These are phyloP conservation scores for Cyberlindnera mycetangii DNA, from an alignment of 805 yeast genomes.

Conservation along the genomic window DNA sequence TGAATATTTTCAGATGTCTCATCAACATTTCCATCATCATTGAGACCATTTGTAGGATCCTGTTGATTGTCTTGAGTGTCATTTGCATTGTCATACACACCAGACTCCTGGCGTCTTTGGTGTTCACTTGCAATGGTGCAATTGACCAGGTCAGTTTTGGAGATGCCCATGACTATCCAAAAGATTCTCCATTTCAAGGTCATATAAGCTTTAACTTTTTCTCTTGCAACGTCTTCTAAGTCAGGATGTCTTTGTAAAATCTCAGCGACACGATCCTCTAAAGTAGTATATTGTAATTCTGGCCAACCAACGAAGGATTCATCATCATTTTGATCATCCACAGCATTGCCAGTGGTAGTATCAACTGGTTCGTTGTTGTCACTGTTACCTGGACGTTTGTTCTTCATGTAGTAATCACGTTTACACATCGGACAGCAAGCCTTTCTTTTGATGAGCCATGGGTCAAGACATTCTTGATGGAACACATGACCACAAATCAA, in stretches of 20 bases:
- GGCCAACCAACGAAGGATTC: slow-evolving; percentile 26
- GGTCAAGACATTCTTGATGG: slow-evolving; percentile 76
- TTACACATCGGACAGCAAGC: slow-evolving; percentile 87
- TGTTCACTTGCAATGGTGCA: slow-evolving; percentile 41
- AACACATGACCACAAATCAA: slow-evolving; percentile 80
- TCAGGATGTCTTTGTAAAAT: slow-evolving; percentile 39
- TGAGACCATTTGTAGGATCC: neutral
- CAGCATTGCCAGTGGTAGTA: slow-evolving; percentile 14
- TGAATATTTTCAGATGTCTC: neutral
- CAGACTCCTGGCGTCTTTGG: slow-evolving; percentile 9
- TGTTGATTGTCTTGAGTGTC: neutral
- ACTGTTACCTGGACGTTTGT: slow-evolving; percentile 11
- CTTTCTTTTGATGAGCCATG: slow-evolving; percentile 72
- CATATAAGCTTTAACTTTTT: slow-evolving; percentile 34
- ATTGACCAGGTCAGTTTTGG: slow-evolving; percentile 44
- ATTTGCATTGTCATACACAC: neutral
- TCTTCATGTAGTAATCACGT: slow-evolving; percentile 50
- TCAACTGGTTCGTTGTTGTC: slow-evolving; percentile 8
- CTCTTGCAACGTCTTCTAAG: slow-evolving; percentile 44
- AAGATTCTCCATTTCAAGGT: slow-evolving; percentile 35
- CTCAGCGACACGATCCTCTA: slow-evolving; percentile 40
- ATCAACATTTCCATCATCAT: neutral
- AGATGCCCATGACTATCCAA: slow-evolving; percentile 59
- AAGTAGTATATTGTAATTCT: slow-evolving; percentile 37
- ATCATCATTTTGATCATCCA: slow-evolving; percentile 31